These are phyloP conservation scores for Pleurostoma richardsiae DNA, from an alignment of 2,329 filamentous ascomycete species.

Conservation along the genomic window DNA sequence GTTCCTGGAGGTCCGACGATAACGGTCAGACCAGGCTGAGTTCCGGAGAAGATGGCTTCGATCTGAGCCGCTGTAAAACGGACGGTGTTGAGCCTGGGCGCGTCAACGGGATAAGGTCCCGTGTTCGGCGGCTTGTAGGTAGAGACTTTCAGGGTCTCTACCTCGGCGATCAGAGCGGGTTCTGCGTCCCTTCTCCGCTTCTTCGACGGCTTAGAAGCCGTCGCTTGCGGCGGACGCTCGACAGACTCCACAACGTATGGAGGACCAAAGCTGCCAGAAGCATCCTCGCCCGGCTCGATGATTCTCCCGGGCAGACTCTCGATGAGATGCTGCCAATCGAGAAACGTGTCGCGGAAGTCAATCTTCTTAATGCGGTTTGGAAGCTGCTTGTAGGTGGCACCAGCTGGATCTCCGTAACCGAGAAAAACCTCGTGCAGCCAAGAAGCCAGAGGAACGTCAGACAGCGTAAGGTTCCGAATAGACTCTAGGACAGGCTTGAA, in stretches of 20 bases:
- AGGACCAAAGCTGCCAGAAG: slow-evolving; percentile 70
- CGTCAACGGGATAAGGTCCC: slow-evolving; percentile 83
- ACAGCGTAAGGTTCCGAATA: slow-evolving; percentile 78
- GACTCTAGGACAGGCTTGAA: slow-evolving; percentile 92
- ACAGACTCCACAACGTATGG: slow-evolving; percentile 78
- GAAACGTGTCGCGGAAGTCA: slow-evolving; percentile 90
- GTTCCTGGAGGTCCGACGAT: slow-evolving; percentile 95
- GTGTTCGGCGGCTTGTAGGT: slow-evolving; percentile 87
- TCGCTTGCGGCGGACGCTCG: slow-evolving; percentile 45
- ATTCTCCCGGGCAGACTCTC: slow-evolving; percentile 86
- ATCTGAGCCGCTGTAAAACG: slow-evolving; percentile 89
- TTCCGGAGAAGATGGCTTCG: slow-evolving; percentile 88
- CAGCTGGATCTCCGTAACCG: slow-evolving; percentile 90
- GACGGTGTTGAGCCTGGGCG: slow-evolving; percentile 73
- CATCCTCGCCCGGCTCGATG: slow-evolving; percentile 71
- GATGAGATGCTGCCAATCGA: slow-evolving; percentile 91
- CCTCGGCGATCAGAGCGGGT: slow-evolving; percentile 54
- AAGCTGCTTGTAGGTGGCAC: slow-evolving; percentile 80
- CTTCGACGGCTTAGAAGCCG: slow-evolving; percentile 62
- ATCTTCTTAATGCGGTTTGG: slow-evolving; percentile 72
- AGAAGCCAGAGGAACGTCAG: slow-evolving; percentile 77
- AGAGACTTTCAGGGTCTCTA: slow-evolving; percentile 72
- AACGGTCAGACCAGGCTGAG: slow-evolving; percentile 88
- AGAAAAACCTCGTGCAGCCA: slow-evolving; percentile 97
- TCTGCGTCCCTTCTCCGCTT: slow-evolving; percentile 81